Base-by-base conservation (phyloP, 345 rosid species). In the Citrus unshiu region DNA sequence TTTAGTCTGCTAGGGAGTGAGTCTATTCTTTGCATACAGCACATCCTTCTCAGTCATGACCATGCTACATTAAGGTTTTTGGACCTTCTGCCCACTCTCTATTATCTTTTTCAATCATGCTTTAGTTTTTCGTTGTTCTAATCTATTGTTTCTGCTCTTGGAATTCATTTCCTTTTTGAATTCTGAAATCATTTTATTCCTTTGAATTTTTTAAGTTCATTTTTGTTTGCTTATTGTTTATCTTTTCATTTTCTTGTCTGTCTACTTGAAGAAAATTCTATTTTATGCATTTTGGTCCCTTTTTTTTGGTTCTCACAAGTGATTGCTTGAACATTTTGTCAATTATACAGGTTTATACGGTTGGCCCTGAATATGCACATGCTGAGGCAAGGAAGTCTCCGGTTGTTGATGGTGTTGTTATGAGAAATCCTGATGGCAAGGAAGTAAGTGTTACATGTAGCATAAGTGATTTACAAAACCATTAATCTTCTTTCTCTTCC, bases 301-400 rank as follows among this genome's bases (percentile, higher is more conserved):
- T 40, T 22, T 32, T 21, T 30, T 72, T 65, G 61, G 24, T 57
- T 80, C 67, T 83, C 27, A 71, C 25, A 21, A 81, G 63, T 68
- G 71, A 10, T 75, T 73, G 57, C 73, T 73, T 76, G 58, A 70
- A 65, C 75, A 46, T 78, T 57, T 77, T 79, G 78, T 77, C 58
- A 63, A 72, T 73, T 92, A 80, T 84, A 22, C 78, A 96, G 99
- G 99, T 97, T 37, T 97, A 97, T 72, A 97, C 98, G 7, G 99
- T 94, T 84, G 99, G 98, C 75, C 91, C 99, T 67, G 99, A 97
- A 81, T 97, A 97, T 84, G 98, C 99, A 37, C 99, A 97, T 79
- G 99, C 99, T 64, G 98, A 97, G 86, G 99, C 99, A 67, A 93
- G 99, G 87, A 97, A 97, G 85, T 97, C 99, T 80, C 99, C 99